Evolutionary conservation across 164 flowering plant species (phyloP).

Genomic region (Stephania yunnanensis): DNA sequence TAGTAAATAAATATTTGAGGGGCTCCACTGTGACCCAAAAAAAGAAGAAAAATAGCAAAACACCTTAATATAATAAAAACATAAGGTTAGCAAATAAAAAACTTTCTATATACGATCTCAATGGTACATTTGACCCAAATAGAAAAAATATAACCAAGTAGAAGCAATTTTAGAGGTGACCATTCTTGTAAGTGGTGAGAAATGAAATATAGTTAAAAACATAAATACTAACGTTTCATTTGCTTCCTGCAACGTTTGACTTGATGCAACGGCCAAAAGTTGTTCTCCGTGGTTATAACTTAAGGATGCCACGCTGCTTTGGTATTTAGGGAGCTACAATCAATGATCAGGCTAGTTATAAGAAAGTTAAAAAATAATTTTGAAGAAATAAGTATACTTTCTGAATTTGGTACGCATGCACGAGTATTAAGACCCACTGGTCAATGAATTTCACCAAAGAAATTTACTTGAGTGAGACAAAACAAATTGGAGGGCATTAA

Average conservation of each 20-base stretch:
- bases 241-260: conserved; percentile 69
- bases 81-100: background rate
- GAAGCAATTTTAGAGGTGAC: background rate
- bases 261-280: conserved; percentile 78
- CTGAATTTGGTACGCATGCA: background rate
- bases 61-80: background rate
- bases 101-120: no score
- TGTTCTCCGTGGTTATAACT: conserved; percentile 63
- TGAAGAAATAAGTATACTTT: background rate
- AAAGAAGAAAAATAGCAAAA: background rate
- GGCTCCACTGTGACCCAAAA: conserved; percentile 43
- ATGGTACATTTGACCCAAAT: background rate
- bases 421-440: background rate
- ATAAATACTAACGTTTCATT: conserved; percentile 50
- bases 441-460: background rate
- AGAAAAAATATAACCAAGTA: background rate
- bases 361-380: background rate
- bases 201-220: background rate
- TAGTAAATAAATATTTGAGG: conserved; percentile 52
- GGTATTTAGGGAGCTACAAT: conserved; percentile 38
- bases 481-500: background rate
- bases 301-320: conserved; percentile 64
- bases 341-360: conserved; percentile 1
- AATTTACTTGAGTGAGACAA: background rate
- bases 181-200: background rate